Conservation (phyloP, 257 asterid genomes). For the Fraxinus excelsior region DNA sequence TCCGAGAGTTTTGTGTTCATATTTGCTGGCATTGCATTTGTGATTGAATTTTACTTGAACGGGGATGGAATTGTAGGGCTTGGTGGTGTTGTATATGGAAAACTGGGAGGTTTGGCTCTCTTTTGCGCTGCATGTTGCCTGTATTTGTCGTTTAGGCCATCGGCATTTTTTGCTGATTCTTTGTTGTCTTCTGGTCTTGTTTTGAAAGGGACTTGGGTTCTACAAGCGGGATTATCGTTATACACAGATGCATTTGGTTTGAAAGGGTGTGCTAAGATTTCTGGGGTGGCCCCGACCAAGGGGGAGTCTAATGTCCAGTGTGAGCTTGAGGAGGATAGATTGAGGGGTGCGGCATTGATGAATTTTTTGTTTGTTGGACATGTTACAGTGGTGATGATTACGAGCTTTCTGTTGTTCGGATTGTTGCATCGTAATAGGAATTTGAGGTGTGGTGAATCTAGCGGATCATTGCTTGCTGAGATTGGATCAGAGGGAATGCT, state of each 20-base stretch:
- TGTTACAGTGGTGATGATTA: slow-evolving; percentile 38
- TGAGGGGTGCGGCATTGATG: slow-evolving; percentile 69
- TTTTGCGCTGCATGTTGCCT: slow-evolving; percentile 63
- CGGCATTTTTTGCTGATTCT: slow-evolving; percentile 61
- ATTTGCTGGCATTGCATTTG: slow-evolving; percentile 56
- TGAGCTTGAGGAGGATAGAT: slow-evolving; percentile 66
- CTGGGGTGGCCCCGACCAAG: slow-evolving; percentile 22
- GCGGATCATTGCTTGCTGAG: slow-evolving; percentile 48
- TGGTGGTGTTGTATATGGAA: slow-evolving; percentile 51
- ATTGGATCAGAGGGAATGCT: slow-evolving; percentile 53
- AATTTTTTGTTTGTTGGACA: slow-evolving; percentile 58
- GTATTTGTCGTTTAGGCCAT: slow-evolving; percentile 58
- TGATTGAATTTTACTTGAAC: slow-evolving; percentile 54
- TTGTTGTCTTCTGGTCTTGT: slow-evolving; percentile 61
- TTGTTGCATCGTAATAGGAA: slow-evolving; percentile 43
- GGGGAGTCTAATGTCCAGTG: slow-evolving; percentile 62
- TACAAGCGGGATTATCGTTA: slow-evolving; percentile 76
- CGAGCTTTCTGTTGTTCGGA: slow-evolving; percentile 52
- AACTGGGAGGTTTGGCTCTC: slow-evolving; percentile 51
- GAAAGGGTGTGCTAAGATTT: slow-evolving; percentile 64
- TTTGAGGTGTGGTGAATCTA: slow-evolving; percentile 48
- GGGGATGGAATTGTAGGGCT: slow-evolving; percentile 67
- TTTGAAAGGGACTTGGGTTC: slow-evolving; percentile 79
- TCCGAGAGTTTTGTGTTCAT: slow-evolving; percentile 59
- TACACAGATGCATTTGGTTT: slow-evolving; percentile 64